Percentiles rank a stretch among this genome's conserved stretches.
These are phyloP conservation scores for Curvularia hawaiiensis DNA, from an alignment of 2,329 filamentous ascomycete species.

Conservation along the genomic window DNA sequence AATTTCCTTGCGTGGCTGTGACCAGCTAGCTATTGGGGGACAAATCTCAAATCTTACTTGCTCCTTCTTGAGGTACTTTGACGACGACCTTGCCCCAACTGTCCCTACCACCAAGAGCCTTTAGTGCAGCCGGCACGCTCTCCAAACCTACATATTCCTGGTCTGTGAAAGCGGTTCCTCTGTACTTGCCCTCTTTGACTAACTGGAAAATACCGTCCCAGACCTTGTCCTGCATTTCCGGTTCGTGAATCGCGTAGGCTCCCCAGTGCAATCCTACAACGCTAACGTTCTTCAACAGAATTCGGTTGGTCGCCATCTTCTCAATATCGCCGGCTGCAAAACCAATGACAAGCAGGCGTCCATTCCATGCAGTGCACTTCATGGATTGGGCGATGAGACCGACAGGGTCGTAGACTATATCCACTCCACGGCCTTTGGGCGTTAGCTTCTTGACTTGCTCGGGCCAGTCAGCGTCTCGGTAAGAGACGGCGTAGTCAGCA, in stretches of 20 bases:
- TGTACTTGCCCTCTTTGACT: conserved; percentile 78
- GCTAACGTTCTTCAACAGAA: conserved; percentile 90
- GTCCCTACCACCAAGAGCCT: conserved; percentile 76
- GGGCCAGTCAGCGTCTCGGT: conserved; percentile 67
- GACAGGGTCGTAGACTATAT: conserved; percentile 95
- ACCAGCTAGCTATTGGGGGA: too few relatives aligned
- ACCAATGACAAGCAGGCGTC: conserved; percentile 82
- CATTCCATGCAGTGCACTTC: conserved; percentile 95
- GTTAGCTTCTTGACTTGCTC: conserved; percentile 77
- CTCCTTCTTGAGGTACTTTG: conserved; percentile 69
- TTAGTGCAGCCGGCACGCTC: conserved; percentile 74
- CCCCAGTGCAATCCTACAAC: conserved; percentile 94
- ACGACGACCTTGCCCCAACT: conserved; percentile 98
- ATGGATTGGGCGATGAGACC: conserved; percentile 85
- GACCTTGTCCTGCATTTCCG: conserved; percentile 69
- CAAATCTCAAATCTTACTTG: conserved; percentile 41
- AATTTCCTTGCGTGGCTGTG: background rate
- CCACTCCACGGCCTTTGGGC: conserved; percentile 74
- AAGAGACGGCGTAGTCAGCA: conserved; percentile 83
- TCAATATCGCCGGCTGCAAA: conserved; percentile 89
- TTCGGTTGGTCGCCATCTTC: conserved; percentile 90
- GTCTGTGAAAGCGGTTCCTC: conserved; percentile 81
- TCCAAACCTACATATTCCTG: conserved; percentile 83
- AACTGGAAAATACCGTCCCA: conserved; percentile 84
- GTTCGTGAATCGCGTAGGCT: conserved; percentile 76